Percentiles rank a stretch among this genome's conserved stretches.
Evolutionary conservation across 2,329 filamentous ascomycete genomes (phyloP).

Genomic region (Rhynchosporium graminicola): DNA sequence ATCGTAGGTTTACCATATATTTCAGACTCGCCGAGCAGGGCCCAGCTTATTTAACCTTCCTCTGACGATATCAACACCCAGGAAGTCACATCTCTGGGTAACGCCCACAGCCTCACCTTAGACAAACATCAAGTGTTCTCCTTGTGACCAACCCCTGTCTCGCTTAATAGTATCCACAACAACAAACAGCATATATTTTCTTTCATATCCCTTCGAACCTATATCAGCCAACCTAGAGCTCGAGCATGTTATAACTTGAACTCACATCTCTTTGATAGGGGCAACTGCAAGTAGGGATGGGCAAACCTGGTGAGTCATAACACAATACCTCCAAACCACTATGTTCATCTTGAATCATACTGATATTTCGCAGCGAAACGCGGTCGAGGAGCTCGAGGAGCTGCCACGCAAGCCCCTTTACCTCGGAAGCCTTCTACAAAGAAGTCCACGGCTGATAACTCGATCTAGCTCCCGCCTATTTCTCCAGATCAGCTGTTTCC

Average conservation of each 20-base stretch:
- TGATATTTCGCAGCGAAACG: constrained; percentile 6
- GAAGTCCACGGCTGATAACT: not conserved
- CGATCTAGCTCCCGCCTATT: not conserved
- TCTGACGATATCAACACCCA: not conserved
- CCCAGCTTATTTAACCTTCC: no score
- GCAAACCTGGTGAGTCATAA: not conserved
- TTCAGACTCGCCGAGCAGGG: no score
- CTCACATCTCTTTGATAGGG: not conserved
- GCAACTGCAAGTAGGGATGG: not conserved
- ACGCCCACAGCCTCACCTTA: not conserved
- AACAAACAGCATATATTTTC: not conserved
- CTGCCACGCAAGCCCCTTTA: not conserved
- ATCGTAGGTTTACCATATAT: no score
- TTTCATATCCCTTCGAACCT: not conserved
- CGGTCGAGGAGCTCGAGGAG: not conserved
- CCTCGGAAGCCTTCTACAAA: not conserved
- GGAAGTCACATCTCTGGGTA: not conserved
- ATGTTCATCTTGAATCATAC: not conserved
- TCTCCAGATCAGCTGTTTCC: not conserved
- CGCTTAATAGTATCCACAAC: constrained; percentile 1
- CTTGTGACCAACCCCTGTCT: not conserved
- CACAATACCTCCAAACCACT: not conserved
- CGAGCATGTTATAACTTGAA: not conserved
- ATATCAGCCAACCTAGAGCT: not conserved
- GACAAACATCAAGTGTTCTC: not conserved